Evolutionary conservation across 1,284 basidiomycete species (phyloP).

Genomic region (Tilletia indica): DNA sequence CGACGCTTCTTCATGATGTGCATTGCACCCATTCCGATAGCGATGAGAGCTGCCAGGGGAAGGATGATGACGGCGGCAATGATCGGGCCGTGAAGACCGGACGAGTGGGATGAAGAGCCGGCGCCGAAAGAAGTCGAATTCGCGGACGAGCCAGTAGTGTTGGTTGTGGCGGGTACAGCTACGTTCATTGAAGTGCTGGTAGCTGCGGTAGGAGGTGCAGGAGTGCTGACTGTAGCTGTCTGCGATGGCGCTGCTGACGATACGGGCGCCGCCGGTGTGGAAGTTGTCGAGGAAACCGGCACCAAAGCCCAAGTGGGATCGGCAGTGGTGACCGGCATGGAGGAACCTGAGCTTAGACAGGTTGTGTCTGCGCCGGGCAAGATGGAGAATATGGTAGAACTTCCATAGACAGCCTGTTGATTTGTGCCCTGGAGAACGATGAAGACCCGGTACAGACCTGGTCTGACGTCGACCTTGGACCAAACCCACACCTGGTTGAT

Average conservation of each 20-base stretch:
- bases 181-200: neutral
- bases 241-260: neutral
- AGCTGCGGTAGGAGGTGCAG: neutral
- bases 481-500: neutral
- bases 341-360: neutral
- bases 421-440: constrained; percentile 3
- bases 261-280: neutral
- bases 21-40: constrained; percentile 1
- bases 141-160: neutral
- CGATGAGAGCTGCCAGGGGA: neutral
- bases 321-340: neutral
- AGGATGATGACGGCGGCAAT: constrained; percentile 15
- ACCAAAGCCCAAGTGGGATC: neutral
- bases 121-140: neutral
- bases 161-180: neutral
- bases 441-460: neutral
- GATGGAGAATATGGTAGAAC: neutral
- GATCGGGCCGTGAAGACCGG: neutral
- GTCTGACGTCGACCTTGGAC: neutral
- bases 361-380: neutral
- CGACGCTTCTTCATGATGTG: constrained; percentile 7
- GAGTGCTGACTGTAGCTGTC: neutral
- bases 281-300: neutral
- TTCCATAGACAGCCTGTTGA: neutral
- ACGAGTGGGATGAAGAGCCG: neutral